A percentile compares a stretch with the other conserved stretches of the same genome.
Conservation (phyloP, 768 basidiomycete genomes). For the Kwoniella botswanensis region DNA sequence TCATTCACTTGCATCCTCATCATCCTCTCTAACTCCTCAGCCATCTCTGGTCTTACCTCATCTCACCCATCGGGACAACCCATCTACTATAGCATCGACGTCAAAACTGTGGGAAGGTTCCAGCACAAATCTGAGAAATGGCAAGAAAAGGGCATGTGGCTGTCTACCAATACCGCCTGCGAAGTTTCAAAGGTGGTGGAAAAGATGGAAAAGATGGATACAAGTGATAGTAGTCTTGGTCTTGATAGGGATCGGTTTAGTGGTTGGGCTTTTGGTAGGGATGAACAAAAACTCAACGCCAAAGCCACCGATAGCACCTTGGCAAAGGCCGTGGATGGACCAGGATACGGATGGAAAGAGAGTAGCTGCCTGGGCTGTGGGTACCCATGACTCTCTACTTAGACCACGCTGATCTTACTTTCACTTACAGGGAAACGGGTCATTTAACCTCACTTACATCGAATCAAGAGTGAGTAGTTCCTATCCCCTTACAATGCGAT, state of each 20-base stretch:
- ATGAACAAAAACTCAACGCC: conserved; percentile 11
- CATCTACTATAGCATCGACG: conserved; percentile 11
- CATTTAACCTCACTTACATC: conserved; percentile 38
- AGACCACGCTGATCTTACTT: conserved; percentile 2
- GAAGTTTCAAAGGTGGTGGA: conserved; percentile 29
- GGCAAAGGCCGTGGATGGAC: conserved; percentile 34
- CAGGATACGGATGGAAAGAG: conserved; percentile 28
- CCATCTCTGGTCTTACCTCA: conserved; percentile 11
- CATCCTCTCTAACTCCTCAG: conserved; percentile 14
- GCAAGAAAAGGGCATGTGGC: conserved; percentile 2
- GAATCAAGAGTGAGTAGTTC: conserved; percentile 37
- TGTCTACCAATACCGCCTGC: conserved; percentile 8
- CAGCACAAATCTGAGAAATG: background rate
- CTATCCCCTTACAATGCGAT: background rate
- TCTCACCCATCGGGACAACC: conserved; percentile 4
- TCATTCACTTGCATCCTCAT: conserved; percentile 21
- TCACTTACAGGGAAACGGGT: conserved; percentile 18
- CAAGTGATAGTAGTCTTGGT: conserved; percentile 23
- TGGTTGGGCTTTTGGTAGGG: conserved; percentile 44
- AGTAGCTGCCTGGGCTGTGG: conserved; percentile 29
- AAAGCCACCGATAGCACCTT: background rate
- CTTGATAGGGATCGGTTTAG: conserved; percentile 40
- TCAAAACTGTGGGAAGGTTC: conserved; percentile 44
- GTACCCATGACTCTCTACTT: conserved; percentile 4
- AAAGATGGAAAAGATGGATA: conserved; percentile 41